A percentile compares a stretch with the other conserved stretches of the same genome.
phyloP scores from a whole-genome alignment of 331 rosid species.

The Spiraea crenata region DNA sequence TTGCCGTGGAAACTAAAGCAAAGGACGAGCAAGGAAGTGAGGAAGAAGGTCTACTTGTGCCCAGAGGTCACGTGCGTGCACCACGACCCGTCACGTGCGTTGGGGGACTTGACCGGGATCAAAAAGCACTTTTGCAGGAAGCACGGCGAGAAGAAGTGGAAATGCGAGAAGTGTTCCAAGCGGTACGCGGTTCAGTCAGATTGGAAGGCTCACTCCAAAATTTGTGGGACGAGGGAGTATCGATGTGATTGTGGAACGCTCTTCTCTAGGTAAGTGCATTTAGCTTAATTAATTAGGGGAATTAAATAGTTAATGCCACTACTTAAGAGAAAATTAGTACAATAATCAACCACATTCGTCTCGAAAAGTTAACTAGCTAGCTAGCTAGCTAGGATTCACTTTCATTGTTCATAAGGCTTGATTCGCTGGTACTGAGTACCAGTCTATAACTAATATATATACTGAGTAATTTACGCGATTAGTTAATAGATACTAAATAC shows the following conservation, averaged over 20 bases:
- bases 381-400: too few species aligned
- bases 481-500: too few species aligned
- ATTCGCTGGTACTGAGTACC: too few species aligned
- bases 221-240: slow-evolving; percentile 88
- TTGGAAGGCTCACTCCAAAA: slow-evolving; percentile 94
- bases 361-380: too few species aligned
- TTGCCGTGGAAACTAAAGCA: slow-evolving; percentile 92
- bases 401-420: too few species aligned
- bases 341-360: too few species aligned
- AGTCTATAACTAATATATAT: too few species aligned
- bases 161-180: slow-evolving; percentile 86
- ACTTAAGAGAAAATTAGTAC: too few species aligned
- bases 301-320: too few species aligned
- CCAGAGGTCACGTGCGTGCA: slow-evolving; percentile 79
- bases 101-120: slow-evolving; percentile 90
- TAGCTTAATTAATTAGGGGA: background rate
- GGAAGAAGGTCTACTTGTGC: slow-evolving; percentile 78
- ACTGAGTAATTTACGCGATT: too few species aligned
- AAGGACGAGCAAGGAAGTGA: slow-evolving; percentile 51
- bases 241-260: slow-evolving; percentile 86
- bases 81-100: slow-evolving; percentile 83
- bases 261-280: slow-evolving; percentile 65
- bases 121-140: slow-evolving; percentile 84
- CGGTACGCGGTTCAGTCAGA: slow-evolving; percentile 88
- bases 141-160: slow-evolving; percentile 93